Evolutionary conservation across 139 green algal species (phyloP).

Genomic region (Eudorina sp.): DNA sequence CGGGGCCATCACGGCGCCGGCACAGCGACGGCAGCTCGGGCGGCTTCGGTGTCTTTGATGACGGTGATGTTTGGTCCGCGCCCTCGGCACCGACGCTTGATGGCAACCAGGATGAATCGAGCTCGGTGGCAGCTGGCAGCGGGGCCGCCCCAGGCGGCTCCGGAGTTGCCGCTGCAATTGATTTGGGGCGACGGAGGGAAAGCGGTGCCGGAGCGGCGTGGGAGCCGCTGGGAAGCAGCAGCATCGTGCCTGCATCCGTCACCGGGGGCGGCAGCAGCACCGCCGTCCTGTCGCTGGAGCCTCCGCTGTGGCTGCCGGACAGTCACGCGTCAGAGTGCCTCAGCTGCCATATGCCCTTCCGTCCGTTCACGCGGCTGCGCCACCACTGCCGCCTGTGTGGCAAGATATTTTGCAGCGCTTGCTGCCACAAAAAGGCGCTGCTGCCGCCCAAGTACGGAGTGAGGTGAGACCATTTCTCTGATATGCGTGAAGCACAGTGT

Average conservation of each 20-base stretch:
- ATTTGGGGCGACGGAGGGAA: background rate
- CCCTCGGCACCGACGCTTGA: conserved; percentile 2
- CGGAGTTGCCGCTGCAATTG: background rate
- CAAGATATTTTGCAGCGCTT: conserved; percentile 82
- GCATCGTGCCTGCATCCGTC: background rate
- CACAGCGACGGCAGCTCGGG: conserved; percentile 35
- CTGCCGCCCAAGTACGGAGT: conserved; percentile 82
- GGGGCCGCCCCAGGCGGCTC: no score
- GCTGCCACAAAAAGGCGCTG: conserved; percentile 72
- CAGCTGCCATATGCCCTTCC: conserved; percentile 73
- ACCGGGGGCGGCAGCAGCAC: background rate
- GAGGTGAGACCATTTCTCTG: conserved; percentile 62
- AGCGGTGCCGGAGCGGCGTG: background rate
- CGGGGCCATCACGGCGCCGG: conserved; percentile 7
- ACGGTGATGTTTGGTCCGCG: background rate
- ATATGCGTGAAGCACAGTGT: no score
- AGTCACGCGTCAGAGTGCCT: conserved; percentile 67
- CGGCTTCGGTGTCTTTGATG: background rate
- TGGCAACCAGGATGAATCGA: background rate
- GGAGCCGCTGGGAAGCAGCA: conserved; percentile 7
- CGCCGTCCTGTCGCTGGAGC: conserved; percentile 72
- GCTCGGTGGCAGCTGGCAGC: background rate
- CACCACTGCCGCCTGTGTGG: conserved; percentile 88
- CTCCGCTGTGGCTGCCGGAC: conserved; percentile 85
- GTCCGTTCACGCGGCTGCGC: conserved; percentile 67